Evolutionary conservation across 1,139 yeast genomes (phyloP), one percentile per base, ranked within the genome.

Genomic region (Kurtzmaniella quercitrusa): DNA sequence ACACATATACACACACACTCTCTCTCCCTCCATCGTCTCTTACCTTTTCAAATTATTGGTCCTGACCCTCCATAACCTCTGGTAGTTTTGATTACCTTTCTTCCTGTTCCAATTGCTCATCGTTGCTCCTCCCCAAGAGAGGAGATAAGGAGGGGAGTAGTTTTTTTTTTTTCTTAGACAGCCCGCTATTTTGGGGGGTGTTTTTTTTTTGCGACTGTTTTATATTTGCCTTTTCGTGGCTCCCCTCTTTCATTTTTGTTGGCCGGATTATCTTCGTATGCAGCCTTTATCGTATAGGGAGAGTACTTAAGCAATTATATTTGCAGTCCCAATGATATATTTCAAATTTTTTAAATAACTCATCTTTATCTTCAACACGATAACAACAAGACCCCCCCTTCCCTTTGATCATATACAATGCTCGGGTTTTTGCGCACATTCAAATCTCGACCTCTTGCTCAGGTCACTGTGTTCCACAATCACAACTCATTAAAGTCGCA

Each of bases 391-490:
- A n/a, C n/a, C n/a, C n/a, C n/a, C n/a, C n/a, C n/a, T n/a, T n/a
- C n/a, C n/a, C n/a, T 27, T 27, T 10, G 31, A 27, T 11, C 12
- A 11, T 27, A 6, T 5, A n/a, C 15, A 3, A 41, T 41, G 43
- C 16, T 39, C 25, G 37, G 37, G 3, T 39, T 43, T 23, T 43
- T 43, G 27, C 45, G 45, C 23, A 34, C 43, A 17, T 36, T 27
- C 38, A 43, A 16, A 21, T 25, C 43, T 1, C 15, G 19, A 11
- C 45, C 45, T 15, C 41, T 40, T 18, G 16, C 37, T 8, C 37
- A 25, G 39, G 38, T 43, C 11, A 37, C 45, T 12, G 25, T 43
- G 11, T 43, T 36, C 31, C 45, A 43, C 37, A 43, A 43, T 34
- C 40, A 42, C 25, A 40, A 40, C 19, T 43, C 43, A 2, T 17